Conservation (phyloP, 129 eudicot species). For the Flaveria ramosissima region DNA sequence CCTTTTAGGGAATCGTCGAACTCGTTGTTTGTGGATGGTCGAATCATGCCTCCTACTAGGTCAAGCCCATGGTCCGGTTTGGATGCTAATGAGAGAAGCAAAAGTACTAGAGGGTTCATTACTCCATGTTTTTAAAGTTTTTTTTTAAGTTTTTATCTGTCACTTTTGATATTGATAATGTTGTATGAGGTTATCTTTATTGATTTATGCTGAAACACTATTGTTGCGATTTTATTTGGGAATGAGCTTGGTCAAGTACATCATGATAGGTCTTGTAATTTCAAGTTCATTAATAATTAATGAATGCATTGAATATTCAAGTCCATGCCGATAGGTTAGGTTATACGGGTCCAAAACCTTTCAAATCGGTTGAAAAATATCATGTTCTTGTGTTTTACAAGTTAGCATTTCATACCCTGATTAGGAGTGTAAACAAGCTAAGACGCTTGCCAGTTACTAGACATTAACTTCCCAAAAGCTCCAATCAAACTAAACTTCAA, state of each 20-base stretch:
- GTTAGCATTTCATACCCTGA: not conserved
- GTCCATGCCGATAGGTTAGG: not conserved
- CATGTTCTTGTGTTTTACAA: not conserved
- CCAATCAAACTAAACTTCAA: too few relatives aligned
- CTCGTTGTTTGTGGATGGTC: slow-evolving; percentile 58
- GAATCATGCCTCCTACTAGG: slow-evolving; percentile 51
- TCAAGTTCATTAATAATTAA: not conserved
- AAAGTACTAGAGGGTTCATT: slow-evolving; percentile 26
- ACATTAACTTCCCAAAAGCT: too few relatives aligned
- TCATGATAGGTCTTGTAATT: not conserved
- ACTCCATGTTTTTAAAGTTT: slow-evolving; percentile 39
- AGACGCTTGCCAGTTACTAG: too few relatives aligned
- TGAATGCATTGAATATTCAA: not conserved
- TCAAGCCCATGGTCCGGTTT: slow-evolving; percentile 40
- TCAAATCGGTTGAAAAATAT: not conserved
- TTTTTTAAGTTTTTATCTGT: not conserved
- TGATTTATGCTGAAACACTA: not conserved
- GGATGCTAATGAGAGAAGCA: slow-evolving; percentile 25
- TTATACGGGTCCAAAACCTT: not conserved
- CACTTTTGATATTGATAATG: not conserved
- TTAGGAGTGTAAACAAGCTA: too few relatives aligned
- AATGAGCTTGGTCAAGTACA: slow-evolving; percentile 11
- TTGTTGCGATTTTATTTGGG: not conserved
- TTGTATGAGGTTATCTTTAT: not conserved
- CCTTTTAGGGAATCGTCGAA: slow-evolving; percentile 41